Conservation (phyloP, 306 rosid genomes). For the Vigna hirtella region DNA sequence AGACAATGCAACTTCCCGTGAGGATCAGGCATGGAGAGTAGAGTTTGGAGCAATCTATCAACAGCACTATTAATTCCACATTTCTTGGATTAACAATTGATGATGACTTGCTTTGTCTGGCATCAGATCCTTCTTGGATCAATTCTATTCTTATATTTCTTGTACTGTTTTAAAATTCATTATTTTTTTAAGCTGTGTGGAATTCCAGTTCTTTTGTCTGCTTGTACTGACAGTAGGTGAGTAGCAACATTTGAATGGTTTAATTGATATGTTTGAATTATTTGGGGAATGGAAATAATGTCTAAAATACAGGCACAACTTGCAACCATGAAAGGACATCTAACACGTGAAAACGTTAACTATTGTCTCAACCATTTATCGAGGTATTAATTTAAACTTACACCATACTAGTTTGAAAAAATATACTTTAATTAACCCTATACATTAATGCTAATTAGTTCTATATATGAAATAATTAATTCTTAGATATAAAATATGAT, state of each 20-base stretch:
- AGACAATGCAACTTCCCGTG: slow-evolving; percentile 48
- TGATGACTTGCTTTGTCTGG: background rate
- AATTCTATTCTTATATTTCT: slow-evolving; percentile 35
- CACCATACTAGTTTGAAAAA: too few species aligned
- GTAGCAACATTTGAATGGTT: slow-evolving; percentile 18
- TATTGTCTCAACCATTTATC: background rate
- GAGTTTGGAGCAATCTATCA: slow-evolving; percentile 98
- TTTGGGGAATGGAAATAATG: background rate
- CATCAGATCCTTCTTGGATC: slow-evolving; percentile 60
- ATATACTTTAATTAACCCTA: too few species aligned
- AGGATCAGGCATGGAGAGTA: slow-evolving; percentile 92
- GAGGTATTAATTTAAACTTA: too few species aligned
- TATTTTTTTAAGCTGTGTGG: too few species aligned
- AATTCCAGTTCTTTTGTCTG: too few species aligned
- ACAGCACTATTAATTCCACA: slow-evolving; percentile 66
- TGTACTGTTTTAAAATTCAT: slow-evolving; percentile 25
- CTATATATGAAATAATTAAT: too few species aligned
- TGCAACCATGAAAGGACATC: background rate
- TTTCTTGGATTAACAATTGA: background rate
- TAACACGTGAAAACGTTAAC: background rate
- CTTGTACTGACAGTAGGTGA: slow-evolving; percentile 1
- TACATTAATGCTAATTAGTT: background rate
- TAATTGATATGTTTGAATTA: background rate
- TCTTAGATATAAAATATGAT: too few species aligned
- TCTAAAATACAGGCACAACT: background rate